Evolutionary conservation across 75 land plant species (phyloP).

Genomic region (Cryptomeria japonica): DNA sequence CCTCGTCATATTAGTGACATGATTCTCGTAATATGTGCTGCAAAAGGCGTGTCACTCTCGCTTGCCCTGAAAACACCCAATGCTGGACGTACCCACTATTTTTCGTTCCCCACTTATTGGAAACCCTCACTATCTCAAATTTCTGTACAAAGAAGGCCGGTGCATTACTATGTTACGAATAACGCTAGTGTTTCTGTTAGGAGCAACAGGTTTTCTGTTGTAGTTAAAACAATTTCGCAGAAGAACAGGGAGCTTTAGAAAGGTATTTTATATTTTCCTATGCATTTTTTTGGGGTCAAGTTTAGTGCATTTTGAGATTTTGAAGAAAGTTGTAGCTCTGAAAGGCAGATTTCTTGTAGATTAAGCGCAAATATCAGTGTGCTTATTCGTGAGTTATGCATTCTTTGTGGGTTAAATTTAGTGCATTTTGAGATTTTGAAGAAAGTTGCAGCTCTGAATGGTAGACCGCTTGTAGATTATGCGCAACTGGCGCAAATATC

Average conservation of each 20-base stretch:
- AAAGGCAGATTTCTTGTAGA: neutral
- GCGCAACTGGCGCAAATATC: neutral
- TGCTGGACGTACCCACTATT: neutral
- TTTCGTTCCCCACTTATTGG: no score
- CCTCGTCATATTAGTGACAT: neutral
- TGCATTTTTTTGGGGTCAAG: neutral
- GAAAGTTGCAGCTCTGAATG: neutral
- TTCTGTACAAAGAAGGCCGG: no score
- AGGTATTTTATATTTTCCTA: neutral
- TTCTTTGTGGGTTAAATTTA: neutral
- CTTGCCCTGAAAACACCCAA: neutral
- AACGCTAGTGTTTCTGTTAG: no score
- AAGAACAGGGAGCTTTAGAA: neutral
- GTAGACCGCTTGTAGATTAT: neutral
- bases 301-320: neutral
- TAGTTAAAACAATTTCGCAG: no score
- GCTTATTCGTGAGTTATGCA: neutral
- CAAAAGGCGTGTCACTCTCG: neutral
- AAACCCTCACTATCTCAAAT: neutral
- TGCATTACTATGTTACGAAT: no score
- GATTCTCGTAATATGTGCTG: neutral
- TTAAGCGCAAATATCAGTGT: neutral
- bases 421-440: neutral
- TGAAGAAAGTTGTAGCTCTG: neutral
- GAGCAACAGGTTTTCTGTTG: neutral